Evolutionary conservation across 495 filamentous ascomycete genomes (phyloP).

Genomic region (Aspergillus olivimuriae): DNA sequence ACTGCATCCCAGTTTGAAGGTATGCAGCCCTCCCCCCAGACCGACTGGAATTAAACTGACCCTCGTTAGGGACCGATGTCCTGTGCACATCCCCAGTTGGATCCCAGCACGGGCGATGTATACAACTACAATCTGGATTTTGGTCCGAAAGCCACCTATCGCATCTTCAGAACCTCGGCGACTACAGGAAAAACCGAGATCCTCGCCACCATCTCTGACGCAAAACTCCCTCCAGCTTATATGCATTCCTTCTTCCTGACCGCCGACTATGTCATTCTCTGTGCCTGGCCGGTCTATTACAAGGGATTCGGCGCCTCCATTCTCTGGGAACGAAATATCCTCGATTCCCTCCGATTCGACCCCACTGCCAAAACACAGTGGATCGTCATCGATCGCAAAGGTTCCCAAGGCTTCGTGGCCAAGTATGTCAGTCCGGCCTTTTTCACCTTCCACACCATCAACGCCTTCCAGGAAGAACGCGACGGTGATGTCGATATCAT

Average conservation of each 20-base stretch:
- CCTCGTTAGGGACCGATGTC: slow-evolving; percentile 9
- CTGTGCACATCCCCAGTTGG: slow-evolving; percentile 8
- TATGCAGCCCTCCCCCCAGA: neutral
- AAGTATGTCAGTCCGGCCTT: slow-evolving; percentile 6
- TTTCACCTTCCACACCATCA: slow-evolving; percentile 12
- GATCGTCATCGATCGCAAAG: slow-evolving; percentile 10
- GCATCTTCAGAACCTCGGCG: slow-evolving; percentile 11
- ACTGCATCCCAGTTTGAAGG: slow-evolving; percentile 10
- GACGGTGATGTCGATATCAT: slow-evolving; percentile 5
- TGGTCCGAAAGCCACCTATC: slow-evolving; percentile 7
- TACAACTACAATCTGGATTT: slow-evolving; percentile 14
- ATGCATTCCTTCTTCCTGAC: slow-evolving; percentile 12
- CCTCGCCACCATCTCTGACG: slow-evolving; percentile 8
- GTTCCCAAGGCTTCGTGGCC: slow-evolving; percentile 1
- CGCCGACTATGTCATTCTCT: slow-evolving; percentile 9
- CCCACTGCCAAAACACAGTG: neutral
- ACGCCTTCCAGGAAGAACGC: slow-evolving; percentile 7
- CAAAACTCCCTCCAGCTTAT: slow-evolving; percentile 6
- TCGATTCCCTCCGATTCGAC: slow-evolving; percentile 5
- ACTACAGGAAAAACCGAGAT: slow-evolving; percentile 6
- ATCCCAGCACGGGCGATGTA: slow-evolving; percentile 7
- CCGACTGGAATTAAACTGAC: too few relatives aligned
- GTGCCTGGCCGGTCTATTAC: slow-evolving; percentile 7
- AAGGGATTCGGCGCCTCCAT: neutral
- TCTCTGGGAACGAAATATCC: slow-evolving; percentile 11